Evolutionary conservation across 2,329 filamentous ascomycete species (phyloP).

Genomic region (Achaetomium macrosporum): DNA sequence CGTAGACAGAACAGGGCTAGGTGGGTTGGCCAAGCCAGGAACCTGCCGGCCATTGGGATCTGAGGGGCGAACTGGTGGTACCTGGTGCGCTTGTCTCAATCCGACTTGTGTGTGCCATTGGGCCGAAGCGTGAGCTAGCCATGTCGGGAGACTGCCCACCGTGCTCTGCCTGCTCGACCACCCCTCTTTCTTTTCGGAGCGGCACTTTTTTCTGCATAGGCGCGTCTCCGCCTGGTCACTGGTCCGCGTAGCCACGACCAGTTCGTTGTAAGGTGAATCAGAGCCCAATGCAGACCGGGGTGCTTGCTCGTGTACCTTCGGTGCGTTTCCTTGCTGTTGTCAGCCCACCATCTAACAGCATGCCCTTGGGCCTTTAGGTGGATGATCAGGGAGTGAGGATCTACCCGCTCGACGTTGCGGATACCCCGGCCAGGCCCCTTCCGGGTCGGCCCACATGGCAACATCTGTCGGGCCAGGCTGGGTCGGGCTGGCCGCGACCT

Average conservation of each 20-base stretch:
- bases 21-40: constrained; percentile 19
- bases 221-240: constrained; percentile 13
- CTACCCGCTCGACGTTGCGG: constrained; percentile 20
- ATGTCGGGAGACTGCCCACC: constrained; percentile 4
- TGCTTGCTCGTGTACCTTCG: background rate
- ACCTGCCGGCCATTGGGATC: constrained; percentile 11
- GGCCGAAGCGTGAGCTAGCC: constrained; percentile 9
- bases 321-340: background rate
- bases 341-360: constrained; percentile 12
- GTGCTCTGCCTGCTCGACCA: background rate
- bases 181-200: constrained; percentile 1
- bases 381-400: constrained; percentile 13
- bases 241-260: constrained; percentile 17
- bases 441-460: constrained; percentile 24
- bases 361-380: constrained; percentile 6
- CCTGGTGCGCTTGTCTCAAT: constrained; percentile 8
- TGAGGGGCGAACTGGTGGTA: constrained; percentile 12
- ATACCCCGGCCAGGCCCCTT: constrained; percentile 18
- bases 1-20: constrained; percentile 3
- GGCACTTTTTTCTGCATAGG: constrained; percentile 12
- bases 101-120: constrained; percentile 11
- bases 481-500: constrained; percentile 21
- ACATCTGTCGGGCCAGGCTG: constrained; percentile 22
- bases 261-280: constrained; percentile 4
- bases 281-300: constrained; percentile 1